Percentiles rank a stretch among this genome's conserved stretches.
Conservation (phyloP, 371 early-diverging fungal species). For the Lichtheimia corymbifera region DNA sequence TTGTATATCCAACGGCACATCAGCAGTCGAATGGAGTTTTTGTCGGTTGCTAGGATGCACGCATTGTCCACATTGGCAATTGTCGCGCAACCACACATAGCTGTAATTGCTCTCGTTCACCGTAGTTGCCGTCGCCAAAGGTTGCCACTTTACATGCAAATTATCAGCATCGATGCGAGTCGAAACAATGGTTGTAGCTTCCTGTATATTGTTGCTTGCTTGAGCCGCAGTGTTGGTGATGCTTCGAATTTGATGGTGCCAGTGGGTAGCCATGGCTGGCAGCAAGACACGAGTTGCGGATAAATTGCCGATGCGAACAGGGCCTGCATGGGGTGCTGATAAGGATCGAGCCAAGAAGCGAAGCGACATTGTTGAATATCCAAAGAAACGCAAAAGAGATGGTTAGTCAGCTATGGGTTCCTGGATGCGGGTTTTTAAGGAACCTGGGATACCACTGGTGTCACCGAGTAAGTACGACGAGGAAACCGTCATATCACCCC, state of each 20-base stretch:
- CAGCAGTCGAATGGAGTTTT: slow-evolving; percentile 80
- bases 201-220: neutral
- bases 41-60: slow-evolving; percentile 77
- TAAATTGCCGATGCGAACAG: neutral
- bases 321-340: neutral
- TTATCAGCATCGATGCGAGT: slow-evolving; percentile 13
- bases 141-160: slow-evolving; percentile 28
- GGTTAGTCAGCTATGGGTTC: neutral
- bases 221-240: neutral
- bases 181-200: neutral
- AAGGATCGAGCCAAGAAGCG: neutral
- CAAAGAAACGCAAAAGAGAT: neutral
- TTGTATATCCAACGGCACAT: slow-evolving; percentile 61
- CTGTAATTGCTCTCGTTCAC: slow-evolving; percentile 35
- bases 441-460: neutral
- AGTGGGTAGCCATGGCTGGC: neutral
- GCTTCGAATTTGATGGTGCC: neutral
- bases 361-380: neutral
- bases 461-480: neutral
- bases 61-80: slow-evolving; percentile 75
- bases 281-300: neutral
- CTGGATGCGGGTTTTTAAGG: neutral
- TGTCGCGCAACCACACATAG: slow-evolving; percentile 81
- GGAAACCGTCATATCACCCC: too few relatives aligned
- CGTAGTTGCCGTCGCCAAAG: neutral